phyloP scores from a whole-genome alignment of 2,329 filamentous ascomycete genomes.

The Colletotrichum tropicale region DNA sequence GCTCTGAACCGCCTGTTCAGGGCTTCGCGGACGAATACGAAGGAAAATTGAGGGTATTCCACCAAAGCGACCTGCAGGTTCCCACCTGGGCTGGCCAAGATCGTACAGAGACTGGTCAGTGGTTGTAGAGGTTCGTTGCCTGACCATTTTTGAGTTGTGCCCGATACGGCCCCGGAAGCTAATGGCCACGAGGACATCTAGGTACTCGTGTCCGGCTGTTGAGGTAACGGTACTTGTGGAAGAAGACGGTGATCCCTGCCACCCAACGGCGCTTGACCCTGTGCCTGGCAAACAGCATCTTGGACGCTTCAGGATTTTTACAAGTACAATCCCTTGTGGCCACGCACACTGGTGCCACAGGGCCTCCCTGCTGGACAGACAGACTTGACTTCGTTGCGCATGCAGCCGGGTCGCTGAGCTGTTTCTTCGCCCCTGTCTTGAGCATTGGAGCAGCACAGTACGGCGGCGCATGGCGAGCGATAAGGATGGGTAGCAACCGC shows the following conservation, averaged over 20 bases:
- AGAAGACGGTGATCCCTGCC: background rate
- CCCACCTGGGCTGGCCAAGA: background rate
- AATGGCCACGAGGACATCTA: background rate
- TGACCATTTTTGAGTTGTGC: background rate
- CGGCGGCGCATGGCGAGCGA: background rate
- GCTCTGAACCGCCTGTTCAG: background rate
- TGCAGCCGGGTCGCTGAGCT: background rate
- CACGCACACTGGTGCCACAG: constrained; percentile 9
- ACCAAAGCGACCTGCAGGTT: constrained; percentile 8
- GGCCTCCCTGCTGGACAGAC: background rate
- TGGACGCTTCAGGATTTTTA: background rate
- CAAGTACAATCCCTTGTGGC: constrained; percentile 13
- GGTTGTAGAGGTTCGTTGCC: background rate
- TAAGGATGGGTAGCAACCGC: background rate
- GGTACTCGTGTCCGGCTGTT: constrained; percentile 4
- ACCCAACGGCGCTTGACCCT: background rate
- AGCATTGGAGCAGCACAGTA: background rate
- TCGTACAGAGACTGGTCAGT: background rate
- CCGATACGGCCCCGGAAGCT: background rate
- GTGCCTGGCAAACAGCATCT: constrained; percentile 5
- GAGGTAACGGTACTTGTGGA: constrained; percentile 2
- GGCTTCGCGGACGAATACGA: constrained; percentile 11
- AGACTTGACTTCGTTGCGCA: background rate
- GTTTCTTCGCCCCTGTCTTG: background rate
- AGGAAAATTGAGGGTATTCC: background rate